Evolutionary conservation across 2,329 filamentous ascomycete species (phyloP), one percentile per base, ranked within the genome.

Genomic region (Arthrobotrys pseudoclavata): DNA sequence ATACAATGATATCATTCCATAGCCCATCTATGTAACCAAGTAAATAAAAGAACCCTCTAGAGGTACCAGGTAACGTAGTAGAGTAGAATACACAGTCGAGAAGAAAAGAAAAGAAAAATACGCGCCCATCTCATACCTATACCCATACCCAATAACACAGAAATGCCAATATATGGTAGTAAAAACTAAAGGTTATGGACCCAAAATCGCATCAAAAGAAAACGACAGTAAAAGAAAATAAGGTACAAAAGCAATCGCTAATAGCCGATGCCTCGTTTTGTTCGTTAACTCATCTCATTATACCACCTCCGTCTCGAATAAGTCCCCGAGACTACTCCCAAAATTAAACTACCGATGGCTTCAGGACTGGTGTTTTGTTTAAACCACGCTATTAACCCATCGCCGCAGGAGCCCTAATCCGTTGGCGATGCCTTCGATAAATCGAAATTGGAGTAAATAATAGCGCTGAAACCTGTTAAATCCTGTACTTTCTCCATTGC

Each of bases 401-500:
- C 29, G n/a, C 31, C 24, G 10, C 20, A 61, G 57, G 62, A 61
- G 15, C 22, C 13, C 53, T 75, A 75, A 15, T 75, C 69, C 40
- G 20, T 60, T 37, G 67, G 69, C 22, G 63, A 79, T 26, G 70
- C 69, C 52, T 74, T 79, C 5, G 69, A 53, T 20, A 86, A 85
- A 79, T 88, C 87, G 80, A 88, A 96, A 83, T 96, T 96, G 82
- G 91, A 94, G 84, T 96, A 96, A 45, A 96, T 92, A 0, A 96
- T 91, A 0, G 93, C 93, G 0, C 93, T 91, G 83, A 96, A 96
- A 0, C 91, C 92, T 83, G 94, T 91, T 9, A 96, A 86, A 78
- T 94, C 92, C 29, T 88, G 86, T 45, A 94, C 91, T 66, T 87
- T 84, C 84, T 96, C 93, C 87, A 96, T 93, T 45, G 90, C 89